A percentile compares a stretch with the other conserved stretches of the same genome.
Conservation (phyloP, 805 yeast species). For the Brettanomyces naardenensis region DNA sequence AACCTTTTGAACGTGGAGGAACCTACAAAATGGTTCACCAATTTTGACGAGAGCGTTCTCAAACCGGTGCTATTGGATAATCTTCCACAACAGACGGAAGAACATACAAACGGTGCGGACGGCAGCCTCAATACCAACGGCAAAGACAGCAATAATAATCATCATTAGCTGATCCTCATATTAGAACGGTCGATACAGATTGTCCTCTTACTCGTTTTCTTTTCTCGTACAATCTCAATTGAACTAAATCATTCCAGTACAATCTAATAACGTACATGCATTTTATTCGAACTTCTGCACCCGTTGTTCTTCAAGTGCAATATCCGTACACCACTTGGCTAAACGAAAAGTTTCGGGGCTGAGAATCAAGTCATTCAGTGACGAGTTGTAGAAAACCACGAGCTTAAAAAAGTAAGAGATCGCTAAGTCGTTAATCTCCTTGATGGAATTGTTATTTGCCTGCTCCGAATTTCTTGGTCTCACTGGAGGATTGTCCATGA, state of each 20-base stretch:
- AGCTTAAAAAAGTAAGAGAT: slow-evolving; percentile 57
- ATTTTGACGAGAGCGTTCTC: slow-evolving; percentile 86
- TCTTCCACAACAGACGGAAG: slow-evolving; percentile 20
- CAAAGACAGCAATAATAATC: too few species aligned
- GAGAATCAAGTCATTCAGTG: slow-evolving; percentile 56
- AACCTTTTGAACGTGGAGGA: slow-evolving; percentile 43
- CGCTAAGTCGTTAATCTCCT: slow-evolving; percentile 54
- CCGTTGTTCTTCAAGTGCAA: slow-evolving; percentile 43
- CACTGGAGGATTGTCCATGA: slow-evolving; percentile 31
- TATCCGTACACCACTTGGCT: slow-evolving; percentile 68
- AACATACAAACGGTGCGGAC: not conserved
- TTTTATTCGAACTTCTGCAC: too few species aligned
- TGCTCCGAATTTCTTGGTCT: slow-evolving; percentile 12
- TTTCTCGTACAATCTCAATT: too few species aligned
- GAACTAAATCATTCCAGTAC: too few species aligned
- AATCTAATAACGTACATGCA: too few species aligned
- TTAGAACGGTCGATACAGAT: too few species aligned
- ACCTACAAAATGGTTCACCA: slow-evolving; percentile 85
- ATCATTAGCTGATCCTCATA: too few species aligned
- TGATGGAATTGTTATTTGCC: slow-evolving; percentile 32
- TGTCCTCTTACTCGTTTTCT: too few species aligned
- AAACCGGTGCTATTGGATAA: slow-evolving; percentile 84
- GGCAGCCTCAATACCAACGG: too few species aligned
- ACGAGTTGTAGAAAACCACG: slow-evolving; percentile 53
- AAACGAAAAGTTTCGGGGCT: slow-evolving; percentile 56